Evolutionary conservation across 1,284 basidiomycete species (phyloP).

Genomic region (Ceratobasidium papillatum): DNA sequence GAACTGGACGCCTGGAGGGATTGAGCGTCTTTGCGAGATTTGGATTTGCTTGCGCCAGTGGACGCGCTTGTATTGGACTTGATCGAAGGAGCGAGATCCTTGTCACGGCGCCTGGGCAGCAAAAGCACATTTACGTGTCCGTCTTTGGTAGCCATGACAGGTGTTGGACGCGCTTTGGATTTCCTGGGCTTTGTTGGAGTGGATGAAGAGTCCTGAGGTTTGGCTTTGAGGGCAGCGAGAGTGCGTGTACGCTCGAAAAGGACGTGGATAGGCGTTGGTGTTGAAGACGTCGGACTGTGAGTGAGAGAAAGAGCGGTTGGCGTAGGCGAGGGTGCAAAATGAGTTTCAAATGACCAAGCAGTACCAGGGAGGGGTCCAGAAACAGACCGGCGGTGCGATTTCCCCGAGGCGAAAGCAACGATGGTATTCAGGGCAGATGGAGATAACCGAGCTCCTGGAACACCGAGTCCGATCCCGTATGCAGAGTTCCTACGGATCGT

Average conservation of each 20-base stretch:
- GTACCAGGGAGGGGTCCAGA: constrained; percentile 23
- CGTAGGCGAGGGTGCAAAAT: constrained; percentile 10
- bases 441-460: constrained; percentile 22
- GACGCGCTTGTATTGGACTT: constrained; percentile 27
- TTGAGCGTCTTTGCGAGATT: constrained; percentile 26
- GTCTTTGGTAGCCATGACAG: constrained; percentile 32
- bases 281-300: background rate
- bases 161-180: constrained; percentile 27
- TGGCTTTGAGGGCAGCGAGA: constrained; percentile 26
- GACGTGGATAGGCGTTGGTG: background rate
- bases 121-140: constrained; percentile 38
- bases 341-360: constrained; percentile 35
- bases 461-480: constrained; percentile 25
- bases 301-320: background rate
- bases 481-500: background rate
- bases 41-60: constrained; percentile 34
- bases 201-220: background rate
- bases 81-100: constrained; percentile 19
- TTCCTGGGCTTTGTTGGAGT: constrained; percentile 2
- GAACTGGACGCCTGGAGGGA: background rate
- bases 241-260: constrained; percentile 31
- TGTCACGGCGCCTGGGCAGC: constrained; percentile 25
- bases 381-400: constrained; percentile 33
- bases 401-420: constrained; percentile 23
- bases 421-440: constrained; percentile 7